Percentiles rank a stretch among this genome's conserved stretches.
These are phyloP conservation scores for Diaporthe humulicola DNA, from an alignment of 2,329 filamentous ascomycete genomes.

Conservation along the genomic window DNA sequence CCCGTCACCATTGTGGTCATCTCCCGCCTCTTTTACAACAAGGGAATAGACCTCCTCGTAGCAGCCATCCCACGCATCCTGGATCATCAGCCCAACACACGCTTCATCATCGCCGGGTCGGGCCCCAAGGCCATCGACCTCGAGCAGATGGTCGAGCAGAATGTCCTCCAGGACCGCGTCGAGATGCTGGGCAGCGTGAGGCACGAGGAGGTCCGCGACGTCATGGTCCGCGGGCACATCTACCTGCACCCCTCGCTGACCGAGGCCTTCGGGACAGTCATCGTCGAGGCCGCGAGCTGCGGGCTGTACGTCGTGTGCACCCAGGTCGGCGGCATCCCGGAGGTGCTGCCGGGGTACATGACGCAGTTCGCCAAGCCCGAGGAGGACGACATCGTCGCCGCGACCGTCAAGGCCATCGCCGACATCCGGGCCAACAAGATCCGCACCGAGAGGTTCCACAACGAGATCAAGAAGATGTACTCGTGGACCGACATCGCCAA, in stretches of 20 bases:
- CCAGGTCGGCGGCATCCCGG: slow-evolving; percentile 94
- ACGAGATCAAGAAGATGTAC: slow-evolving; percentile 98
- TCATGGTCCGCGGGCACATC: slow-evolving; percentile 97
- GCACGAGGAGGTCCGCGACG: slow-evolving; percentile 95
- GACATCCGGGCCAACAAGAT: slow-evolving; percentile 88
- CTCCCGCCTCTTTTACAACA: slow-evolving; percentile 98
- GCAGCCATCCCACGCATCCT: slow-evolving; percentile 95
- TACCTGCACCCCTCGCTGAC: slow-evolving; percentile 96
- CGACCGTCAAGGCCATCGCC: slow-evolving; percentile 90
- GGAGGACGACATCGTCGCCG: slow-evolving; percentile 92
- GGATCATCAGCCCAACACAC: slow-evolving; percentile 89
- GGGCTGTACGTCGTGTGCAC: slow-evolving; percentile 97
- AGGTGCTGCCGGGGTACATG: slow-evolving; percentile 96
- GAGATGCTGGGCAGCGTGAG: slow-evolving; percentile 92
- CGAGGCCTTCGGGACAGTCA: slow-evolving; percentile 97
- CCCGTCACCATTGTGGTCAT: slow-evolving; percentile 97
- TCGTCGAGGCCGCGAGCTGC: slow-evolving; percentile 96
- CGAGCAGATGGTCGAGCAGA: slow-evolving; percentile 97
- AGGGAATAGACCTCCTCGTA: slow-evolving; percentile 96
- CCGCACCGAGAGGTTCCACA: slow-evolving; percentile 93
- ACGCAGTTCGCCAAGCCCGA: slow-evolving; percentile 97
- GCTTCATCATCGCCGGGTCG: slow-evolving; percentile 96
- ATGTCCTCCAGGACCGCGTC: slow-evolving; percentile 92
- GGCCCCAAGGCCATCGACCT: slow-evolving; percentile 97
- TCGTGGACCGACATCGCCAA: slow-evolving; percentile 97